Conservation (phyloP, 495 filamentous ascomycete genomes). For the Aspergillus leporis region DNA sequence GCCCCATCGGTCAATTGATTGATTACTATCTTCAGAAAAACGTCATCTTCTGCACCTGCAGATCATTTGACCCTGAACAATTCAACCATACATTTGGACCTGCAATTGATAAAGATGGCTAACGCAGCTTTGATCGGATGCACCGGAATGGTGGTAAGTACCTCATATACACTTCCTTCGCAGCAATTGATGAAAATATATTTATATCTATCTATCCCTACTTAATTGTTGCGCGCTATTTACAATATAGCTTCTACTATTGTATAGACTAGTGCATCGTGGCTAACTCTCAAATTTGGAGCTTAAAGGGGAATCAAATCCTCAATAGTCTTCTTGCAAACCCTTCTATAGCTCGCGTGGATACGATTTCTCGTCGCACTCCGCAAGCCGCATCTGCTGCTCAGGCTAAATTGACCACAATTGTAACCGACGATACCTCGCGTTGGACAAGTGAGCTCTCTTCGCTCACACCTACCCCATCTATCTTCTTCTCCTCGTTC, state of each 20-base stretch:
- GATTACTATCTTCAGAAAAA: conserved; percentile 4
- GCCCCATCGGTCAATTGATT: neutral
- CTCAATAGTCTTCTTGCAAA: conserved; percentile 46
- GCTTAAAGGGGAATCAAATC: conserved; percentile 47
- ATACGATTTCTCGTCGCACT: conserved; percentile 49
- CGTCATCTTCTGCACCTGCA: conserved; percentile 13
- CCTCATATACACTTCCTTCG: neutral
- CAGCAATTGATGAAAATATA: too few relatives aligned
- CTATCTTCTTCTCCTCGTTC: conserved; percentile 63
- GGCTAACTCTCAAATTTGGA: neutral
- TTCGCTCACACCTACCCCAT: conserved; percentile 54
- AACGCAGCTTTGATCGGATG: conserved; percentile 47
- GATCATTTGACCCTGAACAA: neutral
- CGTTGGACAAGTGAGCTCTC: conserved; percentile 59
- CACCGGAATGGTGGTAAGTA: conserved; percentile 52
- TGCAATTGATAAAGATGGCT: conserved; percentile 30
- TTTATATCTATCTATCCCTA: neutral
- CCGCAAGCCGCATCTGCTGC: conserved; percentile 31
- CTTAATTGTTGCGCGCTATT: neutral
- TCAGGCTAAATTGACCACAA: conserved; percentile 43
- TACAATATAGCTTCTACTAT: neutral
- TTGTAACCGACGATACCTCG: conserved; percentile 45
- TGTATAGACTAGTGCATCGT: neutral
- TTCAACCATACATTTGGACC: neutral
- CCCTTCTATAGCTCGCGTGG: conserved; percentile 38